Evolutionary conservation across 768 basidiomycete genomes (phyloP).

Genomic region (Hydnum rufescens): DNA sequence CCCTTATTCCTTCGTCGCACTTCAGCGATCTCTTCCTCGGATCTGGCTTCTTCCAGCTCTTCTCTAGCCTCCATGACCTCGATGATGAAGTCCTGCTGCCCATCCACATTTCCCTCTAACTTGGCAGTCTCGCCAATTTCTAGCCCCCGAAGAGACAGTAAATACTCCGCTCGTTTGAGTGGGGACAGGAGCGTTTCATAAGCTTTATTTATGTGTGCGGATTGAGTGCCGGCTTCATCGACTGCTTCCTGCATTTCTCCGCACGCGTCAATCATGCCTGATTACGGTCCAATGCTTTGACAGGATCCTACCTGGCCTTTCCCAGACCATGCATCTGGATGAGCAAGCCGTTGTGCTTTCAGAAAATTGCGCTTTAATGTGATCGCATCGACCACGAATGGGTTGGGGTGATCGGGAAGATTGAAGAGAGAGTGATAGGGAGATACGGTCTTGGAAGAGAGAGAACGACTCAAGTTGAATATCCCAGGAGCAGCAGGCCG

Average conservation of each 20-base stretch:
- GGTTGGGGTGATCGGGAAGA: conserved; percentile 28
- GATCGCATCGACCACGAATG: conserved; percentile 44
- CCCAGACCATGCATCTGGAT: conserved; percentile 73
- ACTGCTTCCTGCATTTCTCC: conserved; percentile 27
- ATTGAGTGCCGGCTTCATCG: conserved; percentile 41
- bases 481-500: background rate
- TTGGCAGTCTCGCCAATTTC: conserved; percentile 32
- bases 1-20: conserved; percentile 39
- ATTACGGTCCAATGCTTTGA: conserved; percentile 6
- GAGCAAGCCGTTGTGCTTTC: conserved; percentile 51
- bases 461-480: background rate
- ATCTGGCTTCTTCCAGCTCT: conserved; percentile 43
- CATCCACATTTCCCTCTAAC: conserved; percentile 23
- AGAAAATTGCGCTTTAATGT: conserved; percentile 47
- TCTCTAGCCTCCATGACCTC: conserved; percentile 68
- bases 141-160: conserved; percentile 42
- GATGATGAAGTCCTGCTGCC: conserved; percentile 44
- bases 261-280: conserved; percentile 7
- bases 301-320: conserved; percentile 40
- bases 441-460: background rate
- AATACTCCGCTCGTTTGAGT: conserved; percentile 58
- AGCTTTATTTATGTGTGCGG: conserved; percentile 63
- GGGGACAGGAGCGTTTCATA: conserved; percentile 61
- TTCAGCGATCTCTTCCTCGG: conserved; percentile 27
- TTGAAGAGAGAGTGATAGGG: conserved; percentile 5